Base-by-base conservation (phyloP, 768 basidiomycete genomes). In the Agaricus sinodeliciosus region DNA sequence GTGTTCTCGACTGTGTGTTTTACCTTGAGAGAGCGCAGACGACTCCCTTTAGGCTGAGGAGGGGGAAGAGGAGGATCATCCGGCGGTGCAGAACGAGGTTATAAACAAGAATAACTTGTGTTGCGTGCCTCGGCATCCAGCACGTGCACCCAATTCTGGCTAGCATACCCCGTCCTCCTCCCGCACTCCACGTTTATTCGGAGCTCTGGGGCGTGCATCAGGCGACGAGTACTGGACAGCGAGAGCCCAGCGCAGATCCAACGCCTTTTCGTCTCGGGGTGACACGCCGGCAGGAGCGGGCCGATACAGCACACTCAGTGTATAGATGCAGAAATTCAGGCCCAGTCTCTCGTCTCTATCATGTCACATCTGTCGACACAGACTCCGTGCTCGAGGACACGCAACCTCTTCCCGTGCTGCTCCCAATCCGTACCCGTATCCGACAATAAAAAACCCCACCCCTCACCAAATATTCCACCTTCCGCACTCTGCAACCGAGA, bases 381-480 rank as follows among this genome's bases (percentile, higher is more conserved):
- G 8, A 31, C 7, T 31, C 31, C 11, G 31, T 31, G 8, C 8
- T 11, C 31, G 11, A 28, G 26, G 19, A 13, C 44, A 51, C 35
- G 43, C 43, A 13, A 43, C 50, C 9, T 19, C 50, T 13, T 34
- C 42, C 31, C 13, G 19, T 44, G 22, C 53, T 34, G 16, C 54
- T 25, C 26, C 48, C 18, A 57, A 57, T 55, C 64, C 63, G 16
- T 83, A 69, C 61, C 81, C 82, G 15, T 84, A 72, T 50, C 82
- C 82, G 9, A 59, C 67, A 1, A 69, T 72, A 44, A 60, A 68
- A 19, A 71, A 77, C 60, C 82, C 82, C 6, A 80, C 76, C 16
- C 80, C 82, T 1, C 77, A 83, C 60, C 79, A 83, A 62, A 78
- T 84, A 41, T 84, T 84, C 58, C 82, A 84, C 60, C 68, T 84